Evolutionary conservation across 495 filamentous ascomycete genomes (phyloP).

Genomic region (Daldinia decipiens): DNA sequence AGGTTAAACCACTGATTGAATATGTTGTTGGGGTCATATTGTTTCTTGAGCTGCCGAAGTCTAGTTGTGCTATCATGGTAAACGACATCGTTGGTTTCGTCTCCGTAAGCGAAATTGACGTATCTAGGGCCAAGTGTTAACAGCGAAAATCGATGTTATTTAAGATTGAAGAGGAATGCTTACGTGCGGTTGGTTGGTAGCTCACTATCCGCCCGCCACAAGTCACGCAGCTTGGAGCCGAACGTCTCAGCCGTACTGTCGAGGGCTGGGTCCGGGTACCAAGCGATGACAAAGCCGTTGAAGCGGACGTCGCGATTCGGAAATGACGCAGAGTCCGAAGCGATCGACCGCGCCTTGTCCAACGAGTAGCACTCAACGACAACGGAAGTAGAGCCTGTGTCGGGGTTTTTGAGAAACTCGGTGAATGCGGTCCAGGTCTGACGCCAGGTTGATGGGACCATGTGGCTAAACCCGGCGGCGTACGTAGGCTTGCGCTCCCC

Average conservation of each 20-base stretch:
- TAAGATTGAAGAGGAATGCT: slow-evolving; percentile 19
- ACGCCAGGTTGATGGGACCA: slow-evolving; percentile 41
- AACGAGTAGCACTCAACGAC: slow-evolving; percentile 56
- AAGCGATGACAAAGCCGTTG: slow-evolving; percentile 46
- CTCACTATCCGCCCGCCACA: slow-evolving; percentile 17
- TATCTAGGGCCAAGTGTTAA: slow-evolving; percentile 37
- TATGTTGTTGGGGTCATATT: slow-evolving; percentile 54
- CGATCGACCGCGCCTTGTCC: slow-evolving; percentile 45
- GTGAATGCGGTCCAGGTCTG: slow-evolving; percentile 42
- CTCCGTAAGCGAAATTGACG: slow-evolving; percentile 55
- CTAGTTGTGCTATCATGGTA: slow-evolving; percentile 48
- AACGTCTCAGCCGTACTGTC: slow-evolving; percentile 43
- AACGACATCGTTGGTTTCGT: slow-evolving; percentile 49
- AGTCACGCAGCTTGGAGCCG: slow-evolving; percentile 36
- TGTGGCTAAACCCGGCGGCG: slow-evolving; percentile 34
- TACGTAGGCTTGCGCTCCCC: slow-evolving; percentile 50
- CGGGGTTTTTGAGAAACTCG: slow-evolving; percentile 43
- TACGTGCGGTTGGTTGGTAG: slow-evolving; percentile 36
- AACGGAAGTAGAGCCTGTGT: slow-evolving; percentile 46
- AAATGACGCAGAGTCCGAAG: slow-evolving; percentile 47
- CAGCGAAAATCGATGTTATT: slow-evolving; percentile 1
- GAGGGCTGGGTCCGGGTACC: slow-evolving; percentile 45
- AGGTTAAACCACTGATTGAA: slow-evolving; percentile 47
- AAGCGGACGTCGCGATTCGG: slow-evolving; percentile 49
- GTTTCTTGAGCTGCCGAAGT: slow-evolving; percentile 48